Evolutionary conservation across 1,139 yeast genomes (phyloP), one percentile per base, ranked within the genome.

Genomic region (Casaregolazyma suthepensis): DNA sequence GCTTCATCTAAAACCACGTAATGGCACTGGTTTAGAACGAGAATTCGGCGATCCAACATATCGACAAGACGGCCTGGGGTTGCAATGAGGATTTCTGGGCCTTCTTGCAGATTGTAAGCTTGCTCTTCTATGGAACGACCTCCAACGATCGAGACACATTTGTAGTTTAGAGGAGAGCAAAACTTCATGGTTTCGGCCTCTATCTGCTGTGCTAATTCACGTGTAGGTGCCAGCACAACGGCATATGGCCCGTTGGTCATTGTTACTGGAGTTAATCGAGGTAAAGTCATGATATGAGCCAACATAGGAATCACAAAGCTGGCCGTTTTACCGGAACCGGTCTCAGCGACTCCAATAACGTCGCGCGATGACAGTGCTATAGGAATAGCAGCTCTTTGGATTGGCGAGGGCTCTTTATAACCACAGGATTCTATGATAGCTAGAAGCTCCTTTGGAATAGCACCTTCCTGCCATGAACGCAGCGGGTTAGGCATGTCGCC

Each of bases 251-350:
- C 96, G 57, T 81, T 81, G 20, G 62, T 63, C 44, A 71, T 72
- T 5, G 72, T 71, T 29, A 66, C 56, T 5, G 67, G 71, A 50
- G 72, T 72, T 43, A 79, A 56, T 38, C 69, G 62, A 1, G 80
- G 77, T n/a, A 75, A 58, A 45, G 75, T 77, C 54, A 78, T 59
- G 12, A 88, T 72, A 58, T 83, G 84, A 3, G 82, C 68, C 5
- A 89, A 65, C 51, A 89, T 70, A 0, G 99, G 98, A 1, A 91
- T 71, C 26, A 87, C 71, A 68, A 85, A 93, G 9, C 96, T 87
- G 29, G 90, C 74, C 0, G 99, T 93, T 66, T 93, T 93, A 65
- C 98, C 99, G 0, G 96, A 87, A 22, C 98, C 99, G 0, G 99
- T 93, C 61, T 90, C 93, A 0, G 98, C 97, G n/a, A 91, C 80